Evolutionary conservation across 2,329 filamentous ascomycete genomes (phyloP).

Genomic region (Xylaria multiplex): DNA sequence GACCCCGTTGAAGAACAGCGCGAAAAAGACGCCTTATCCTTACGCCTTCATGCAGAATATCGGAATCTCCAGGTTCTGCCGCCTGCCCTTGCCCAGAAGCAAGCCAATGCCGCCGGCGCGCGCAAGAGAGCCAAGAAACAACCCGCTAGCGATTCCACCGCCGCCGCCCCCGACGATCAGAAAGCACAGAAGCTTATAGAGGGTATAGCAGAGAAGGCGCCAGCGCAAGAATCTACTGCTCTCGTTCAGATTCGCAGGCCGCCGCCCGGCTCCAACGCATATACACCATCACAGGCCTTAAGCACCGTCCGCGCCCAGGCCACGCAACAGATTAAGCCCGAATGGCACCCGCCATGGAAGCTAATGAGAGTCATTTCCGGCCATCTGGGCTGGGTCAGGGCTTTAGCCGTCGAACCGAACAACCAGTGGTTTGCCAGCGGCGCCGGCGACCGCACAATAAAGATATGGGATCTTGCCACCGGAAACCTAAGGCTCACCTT

Average conservation of each 20-base stretch:
- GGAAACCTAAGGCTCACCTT: conserved; percentile 86
- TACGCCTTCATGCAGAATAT: conserved; percentile 50
- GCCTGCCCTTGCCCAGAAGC: conserved; percentile 51
- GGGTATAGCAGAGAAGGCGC: conserved; percentile 61
- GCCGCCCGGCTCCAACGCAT: conserved; percentile 37
- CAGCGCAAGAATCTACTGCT: conserved; percentile 47
- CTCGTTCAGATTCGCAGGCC: conserved; percentile 50
- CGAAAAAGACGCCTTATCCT: conserved; percentile 47
- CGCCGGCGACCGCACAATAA: conserved; percentile 95
- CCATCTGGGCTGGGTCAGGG: conserved; percentile 93
- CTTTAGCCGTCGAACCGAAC: conserved; percentile 89
- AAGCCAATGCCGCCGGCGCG: conserved; percentile 47
- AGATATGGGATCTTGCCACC: conserved; percentile 96
- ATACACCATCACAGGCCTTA: conserved; percentile 41
- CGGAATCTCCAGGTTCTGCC: conserved; percentile 46
- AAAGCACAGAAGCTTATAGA: conserved; percentile 75
- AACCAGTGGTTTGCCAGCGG: conserved; percentile 99
- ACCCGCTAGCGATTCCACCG: conserved; percentile 41
- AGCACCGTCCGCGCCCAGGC: conserved; percentile 50
- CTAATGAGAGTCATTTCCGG: conserved; percentile 97
- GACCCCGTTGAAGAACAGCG: conserved; percentile 43
- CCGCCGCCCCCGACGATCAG: conserved; percentile 48
- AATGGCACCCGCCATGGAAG: conserved; percentile 99
- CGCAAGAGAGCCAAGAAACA: conserved; percentile 46
- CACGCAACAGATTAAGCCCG: conserved; percentile 71